Conservation (phyloP, 2,329 filamentous ascomycete species). For the Calonectria henricotiae region DNA sequence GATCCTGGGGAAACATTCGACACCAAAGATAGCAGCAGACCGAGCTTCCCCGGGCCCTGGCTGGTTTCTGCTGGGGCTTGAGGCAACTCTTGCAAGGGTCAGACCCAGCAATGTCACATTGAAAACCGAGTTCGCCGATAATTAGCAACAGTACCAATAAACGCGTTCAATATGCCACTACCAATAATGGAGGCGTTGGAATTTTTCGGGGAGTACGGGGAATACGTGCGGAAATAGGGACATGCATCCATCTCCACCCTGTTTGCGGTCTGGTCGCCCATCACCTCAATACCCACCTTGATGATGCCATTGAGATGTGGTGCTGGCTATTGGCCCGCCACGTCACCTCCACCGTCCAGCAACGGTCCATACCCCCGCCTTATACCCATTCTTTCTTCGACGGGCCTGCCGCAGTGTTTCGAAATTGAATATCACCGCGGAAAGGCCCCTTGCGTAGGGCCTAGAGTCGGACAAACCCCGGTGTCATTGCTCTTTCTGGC, state of each 20-base stretch:
- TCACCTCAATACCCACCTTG: conserved; percentile 29
- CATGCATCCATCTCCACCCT: background rate
- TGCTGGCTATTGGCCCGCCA: conserved; percentile 13
- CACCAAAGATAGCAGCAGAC: too few species aligned
- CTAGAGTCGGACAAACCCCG: conserved; percentile 8
- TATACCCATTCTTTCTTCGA: conserved; percentile 14
- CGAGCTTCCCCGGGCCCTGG: too few species aligned
- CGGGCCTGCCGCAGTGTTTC: background rate
- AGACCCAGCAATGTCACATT: too few species aligned
- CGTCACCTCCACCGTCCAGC: background rate
- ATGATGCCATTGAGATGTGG: conserved; percentile 26
- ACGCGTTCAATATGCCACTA: background rate
- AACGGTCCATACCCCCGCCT: conserved; percentile 8
- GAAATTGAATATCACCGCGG: background rate
- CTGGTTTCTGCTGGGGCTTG: too few species aligned
- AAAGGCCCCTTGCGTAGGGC: conserved; percentile 10
- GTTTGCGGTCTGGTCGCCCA: background rate
- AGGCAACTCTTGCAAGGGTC: too few species aligned
- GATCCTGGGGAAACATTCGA: too few species aligned
- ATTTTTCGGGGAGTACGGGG: conserved; percentile 18
- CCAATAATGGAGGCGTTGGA: too few species aligned
- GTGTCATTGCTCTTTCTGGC: conserved; percentile 4
- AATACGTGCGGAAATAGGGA: conserved; percentile 16
- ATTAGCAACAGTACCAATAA: background rate
- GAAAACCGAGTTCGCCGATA: background rate